Base-by-base conservation (phyloP, 805 yeast species). In the Kodamaea restingae region DNA sequence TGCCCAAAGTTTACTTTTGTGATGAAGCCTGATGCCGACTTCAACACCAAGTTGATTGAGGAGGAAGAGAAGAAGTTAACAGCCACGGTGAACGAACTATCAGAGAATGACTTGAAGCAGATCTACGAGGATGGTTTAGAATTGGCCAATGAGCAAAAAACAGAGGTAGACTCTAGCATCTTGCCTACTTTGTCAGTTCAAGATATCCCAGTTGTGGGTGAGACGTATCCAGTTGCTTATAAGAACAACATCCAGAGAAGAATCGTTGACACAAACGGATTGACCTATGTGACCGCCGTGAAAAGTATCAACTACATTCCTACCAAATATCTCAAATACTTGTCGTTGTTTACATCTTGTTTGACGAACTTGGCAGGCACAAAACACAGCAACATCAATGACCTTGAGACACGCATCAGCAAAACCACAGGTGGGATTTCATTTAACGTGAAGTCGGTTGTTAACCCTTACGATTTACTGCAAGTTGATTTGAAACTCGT, bases 311-410 rank as follows among this genome's bases (percentile, higher is more conserved):
- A 75, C 7, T 56, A 65, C 15, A 54, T 91, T 5, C 91, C 95
- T 9, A 47, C 62, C 2, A 77, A 78, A 4, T 66, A 85, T 34
- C 72, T 81, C 39, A 80, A 82, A 26, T 88, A 76, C 48, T 57
- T 93, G 44, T 85, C 96, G 0, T 58, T 93, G 32, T 93, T 85
- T 62, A 68, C 83, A 7, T 84, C 81, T 20, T 83, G 95, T 34
- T 65, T 93, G 44, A 84, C 95, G 3, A 87, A 81, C 55, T 69
- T 93, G 46, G 71, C 73, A 0, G 98, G 98, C n/a, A 91, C 98
- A 1, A 56, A 66, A 6, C 52, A 60, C 7, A 80, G 82, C 42
- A 56, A 82, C 0, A 86, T 86, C 75, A 84, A 87, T 15, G 83
- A 81, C 26, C 73, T 93, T 42, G 98, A 91, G 54, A 88, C 90